These are phyloP conservation scores for Rubroboletus satanas DNA, from an alignment of 768 basidiomycete genomes.

Conservation along the genomic window DNA sequence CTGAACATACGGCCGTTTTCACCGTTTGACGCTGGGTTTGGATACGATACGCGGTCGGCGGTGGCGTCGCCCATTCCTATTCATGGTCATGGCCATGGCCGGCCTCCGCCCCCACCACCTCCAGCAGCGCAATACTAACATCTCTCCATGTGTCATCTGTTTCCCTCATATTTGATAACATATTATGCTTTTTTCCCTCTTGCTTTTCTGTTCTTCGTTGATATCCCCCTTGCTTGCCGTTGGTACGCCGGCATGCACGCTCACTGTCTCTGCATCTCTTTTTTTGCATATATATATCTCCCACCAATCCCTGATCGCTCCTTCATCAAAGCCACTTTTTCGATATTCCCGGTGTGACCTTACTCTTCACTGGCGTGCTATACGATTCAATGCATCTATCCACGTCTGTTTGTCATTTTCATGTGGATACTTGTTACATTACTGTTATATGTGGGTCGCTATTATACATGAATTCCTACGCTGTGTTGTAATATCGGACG, in stretches of 20 bases:
- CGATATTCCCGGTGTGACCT: background rate
- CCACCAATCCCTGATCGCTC: background rate
- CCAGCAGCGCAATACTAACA: constrained; percentile 13
- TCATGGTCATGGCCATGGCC: background rate
- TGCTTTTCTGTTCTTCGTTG: background rate
- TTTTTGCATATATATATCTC: background rate
- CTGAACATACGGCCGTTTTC: constrained; percentile 46
- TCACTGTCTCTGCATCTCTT: background rate
- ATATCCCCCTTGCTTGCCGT: constrained; percentile 1
- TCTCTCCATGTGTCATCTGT: background rate
- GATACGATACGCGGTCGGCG: constrained; percentile 8
- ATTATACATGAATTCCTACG: background rate
- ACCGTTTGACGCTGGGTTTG: constrained; percentile 39
- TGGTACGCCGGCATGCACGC: background rate
- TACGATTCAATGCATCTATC: background rate
- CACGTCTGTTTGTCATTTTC: background rate
- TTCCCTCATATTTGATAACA: constrained; percentile 15
- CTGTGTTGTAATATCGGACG: constrained; percentile 6
- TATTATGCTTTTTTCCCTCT: constrained; percentile 8
- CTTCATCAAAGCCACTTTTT: background rate
- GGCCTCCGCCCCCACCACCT: constrained; percentile 9
- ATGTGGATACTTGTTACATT: background rate
- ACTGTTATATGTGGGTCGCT: background rate
- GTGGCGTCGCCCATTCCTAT: constrained; percentile 7
- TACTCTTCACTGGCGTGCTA: background rate